Percentiles rank a stretch among this genome's conserved stretches.
Evolutionary conservation across 306 rosid species (phyloP).

Genomic region (Sindora glabra): DNA sequence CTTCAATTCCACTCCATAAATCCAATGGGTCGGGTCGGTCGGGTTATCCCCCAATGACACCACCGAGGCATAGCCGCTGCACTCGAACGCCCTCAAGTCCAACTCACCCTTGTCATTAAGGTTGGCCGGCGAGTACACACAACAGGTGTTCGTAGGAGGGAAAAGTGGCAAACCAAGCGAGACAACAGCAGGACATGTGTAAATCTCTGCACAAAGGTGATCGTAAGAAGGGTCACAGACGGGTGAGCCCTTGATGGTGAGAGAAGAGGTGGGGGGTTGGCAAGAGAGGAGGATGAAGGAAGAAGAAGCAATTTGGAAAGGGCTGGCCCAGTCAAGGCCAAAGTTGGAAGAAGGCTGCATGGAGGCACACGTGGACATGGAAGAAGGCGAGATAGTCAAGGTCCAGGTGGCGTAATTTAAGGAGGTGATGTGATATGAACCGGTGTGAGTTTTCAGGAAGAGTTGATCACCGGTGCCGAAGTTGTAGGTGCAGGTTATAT

Average conservation of each 20-base stretch:
- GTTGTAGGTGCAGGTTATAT: conserved; percentile 30
- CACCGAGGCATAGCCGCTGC: conserved; percentile 39
- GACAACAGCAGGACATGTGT: conserved; percentile 50
- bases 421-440: conserved; percentile 45
- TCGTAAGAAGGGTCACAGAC: conserved; percentile 42
- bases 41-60: conserved; percentile 42
- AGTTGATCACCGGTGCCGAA: conserved; percentile 20
- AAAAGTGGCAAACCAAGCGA: conserved; percentile 37
- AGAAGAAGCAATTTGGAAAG: conserved; percentile 50
- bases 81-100: conserved; percentile 26
- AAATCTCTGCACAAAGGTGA: conserved; percentile 53
- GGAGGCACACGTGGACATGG: conserved; percentile 57
- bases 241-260: conserved; percentile 20
- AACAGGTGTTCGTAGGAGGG: conserved; percentile 52
- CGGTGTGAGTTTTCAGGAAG: conserved; percentile 51
- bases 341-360: conserved; percentile 40
- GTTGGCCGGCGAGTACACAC: conserved; percentile 61
- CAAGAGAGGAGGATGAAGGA: conserved; percentile 62
- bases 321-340: conserved; percentile 52
- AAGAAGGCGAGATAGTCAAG: conserved; percentile 35
- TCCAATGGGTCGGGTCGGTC: conserved; percentile 46
- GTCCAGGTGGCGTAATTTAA: conserved; percentile 53
- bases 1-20: conserved; percentile 48
- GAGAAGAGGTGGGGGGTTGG: conserved; percentile 33
- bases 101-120: conserved; percentile 36